phyloP scores from a whole-genome alignment of 129 eudicot species.

The Flaveria brownii region DNA sequence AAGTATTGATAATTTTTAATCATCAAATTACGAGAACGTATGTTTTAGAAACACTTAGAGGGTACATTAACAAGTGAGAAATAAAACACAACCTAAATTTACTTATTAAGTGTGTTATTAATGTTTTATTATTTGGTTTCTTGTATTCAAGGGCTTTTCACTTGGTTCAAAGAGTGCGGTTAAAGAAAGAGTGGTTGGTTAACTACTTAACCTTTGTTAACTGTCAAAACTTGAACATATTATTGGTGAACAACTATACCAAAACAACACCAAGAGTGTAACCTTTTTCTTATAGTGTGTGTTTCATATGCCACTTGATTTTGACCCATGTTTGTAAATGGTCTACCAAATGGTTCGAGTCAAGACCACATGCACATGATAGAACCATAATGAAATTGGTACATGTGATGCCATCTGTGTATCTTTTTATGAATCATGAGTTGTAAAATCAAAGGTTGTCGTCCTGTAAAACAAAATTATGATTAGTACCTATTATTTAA shows the following conservation, averaged over 20 bases:
- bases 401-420: constrained; percentile 12
- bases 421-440: background rate
- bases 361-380: too few relatives aligned
- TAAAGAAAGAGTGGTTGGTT: constrained; percentile 13
- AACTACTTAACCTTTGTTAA: constrained; percentile 11
- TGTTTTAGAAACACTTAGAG: background rate
- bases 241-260: constrained; percentile 29
- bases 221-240: background rate
- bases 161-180: background rate
- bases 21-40: background rate
- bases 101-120: background rate
- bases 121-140: background rate
- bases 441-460: constrained; percentile 15
- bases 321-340: background rate
- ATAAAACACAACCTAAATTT: background rate
- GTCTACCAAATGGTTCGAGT: background rate
- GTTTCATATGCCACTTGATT: background rate
- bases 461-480: background rate
- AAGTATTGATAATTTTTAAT: background rate
- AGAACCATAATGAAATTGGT: background rate
- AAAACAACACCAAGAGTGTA: constrained; percentile 15
- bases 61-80: background rate
- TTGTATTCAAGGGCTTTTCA: background rate
- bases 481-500: background rate
- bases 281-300: background rate